These are phyloP conservation scores for Dactylonectria macrodidyma DNA, from an alignment of 2,329 filamentous ascomycete species.

Conservation along the genomic window DNA sequence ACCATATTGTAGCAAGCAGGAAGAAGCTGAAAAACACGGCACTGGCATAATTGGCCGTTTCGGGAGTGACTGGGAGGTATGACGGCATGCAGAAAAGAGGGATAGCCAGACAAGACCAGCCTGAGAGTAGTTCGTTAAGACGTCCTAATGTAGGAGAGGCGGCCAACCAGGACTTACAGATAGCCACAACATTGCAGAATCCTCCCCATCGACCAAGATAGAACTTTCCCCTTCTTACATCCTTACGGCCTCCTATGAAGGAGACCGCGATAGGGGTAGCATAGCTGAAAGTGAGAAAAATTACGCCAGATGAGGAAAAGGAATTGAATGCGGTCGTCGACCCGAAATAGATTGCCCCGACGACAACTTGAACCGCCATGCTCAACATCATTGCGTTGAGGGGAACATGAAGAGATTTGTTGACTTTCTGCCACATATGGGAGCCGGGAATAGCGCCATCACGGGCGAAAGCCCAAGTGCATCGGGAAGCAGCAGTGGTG, in stretches of 20 bases:
- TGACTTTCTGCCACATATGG: conserved; percentile 72
- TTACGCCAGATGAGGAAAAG: conserved; percentile 79
- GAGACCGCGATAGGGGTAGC: conserved; percentile 78
- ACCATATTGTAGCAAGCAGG: too few relatives aligned
- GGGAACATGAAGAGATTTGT: conserved; percentile 74
- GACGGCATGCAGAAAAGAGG: too few relatives aligned
- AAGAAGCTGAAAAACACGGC: too few relatives aligned
- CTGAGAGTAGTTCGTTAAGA: too few relatives aligned
- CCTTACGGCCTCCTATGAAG: conserved; percentile 68
- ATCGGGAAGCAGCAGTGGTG: conserved; percentile 78
- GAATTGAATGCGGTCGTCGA: conserved; percentile 80
- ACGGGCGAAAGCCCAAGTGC: conserved; percentile 79
- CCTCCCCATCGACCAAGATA: too few relatives aligned
- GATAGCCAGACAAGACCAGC: too few relatives aligned
- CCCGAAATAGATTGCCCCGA: conserved; percentile 79
- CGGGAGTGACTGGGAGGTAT: too few relatives aligned
- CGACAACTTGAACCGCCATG: conserved; percentile 74
- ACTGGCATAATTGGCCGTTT: too few relatives aligned
- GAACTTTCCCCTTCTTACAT: too few relatives aligned
- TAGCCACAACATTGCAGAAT: too few relatives aligned
- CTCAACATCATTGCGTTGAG: conserved; percentile 81
- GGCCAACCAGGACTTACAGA: too few relatives aligned
- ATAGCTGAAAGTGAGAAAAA: conserved; percentile 78
- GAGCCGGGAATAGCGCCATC: conserved; percentile 79
- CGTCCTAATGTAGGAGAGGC: too few relatives aligned